Evolutionary conservation across 140 eudicot species (phyloP).

Genomic region (Bidens hawaiensis): DNA sequence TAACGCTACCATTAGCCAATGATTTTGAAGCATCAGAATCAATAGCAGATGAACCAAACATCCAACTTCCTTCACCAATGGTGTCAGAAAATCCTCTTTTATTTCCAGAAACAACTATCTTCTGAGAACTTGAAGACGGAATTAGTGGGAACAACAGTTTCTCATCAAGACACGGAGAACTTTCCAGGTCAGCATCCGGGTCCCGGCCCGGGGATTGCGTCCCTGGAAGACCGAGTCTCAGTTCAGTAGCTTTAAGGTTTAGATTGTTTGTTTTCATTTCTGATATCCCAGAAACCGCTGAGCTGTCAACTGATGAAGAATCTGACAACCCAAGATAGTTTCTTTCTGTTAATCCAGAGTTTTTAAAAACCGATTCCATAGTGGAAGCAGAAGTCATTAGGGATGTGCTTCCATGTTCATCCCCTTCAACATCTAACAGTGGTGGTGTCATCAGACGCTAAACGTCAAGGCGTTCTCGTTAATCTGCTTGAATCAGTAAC

Average conservation of each 20-base stretch:
- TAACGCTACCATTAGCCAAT: slow-evolving; percentile 27
- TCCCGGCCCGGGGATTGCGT: slow-evolving; percentile 78
- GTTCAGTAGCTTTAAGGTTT: slow-evolving; percentile 80
- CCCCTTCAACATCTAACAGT: slow-evolving; percentile 49
- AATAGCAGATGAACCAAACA: slow-evolving; percentile 44
- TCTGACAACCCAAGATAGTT: slow-evolving; percentile 84
- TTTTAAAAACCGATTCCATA: slow-evolving; percentile 45
- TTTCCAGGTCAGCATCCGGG: slow-evolving; percentile 26
- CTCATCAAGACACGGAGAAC: slow-evolving; percentile 58
- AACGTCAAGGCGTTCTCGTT: background rate
- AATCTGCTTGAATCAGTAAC: slow-evolving; percentile 18
- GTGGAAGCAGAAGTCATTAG: slow-evolving; percentile 37
- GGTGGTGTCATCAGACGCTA: slow-evolving; percentile 49
- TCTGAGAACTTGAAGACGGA: slow-evolving; percentile 47
- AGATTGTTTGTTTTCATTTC: slow-evolving; percentile 46
- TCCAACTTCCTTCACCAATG: slow-evolving; percentile 66
- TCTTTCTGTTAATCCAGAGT: slow-evolving; percentile 49
- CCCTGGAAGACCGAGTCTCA: slow-evolving; percentile 93
- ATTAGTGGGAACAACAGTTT: slow-evolving; percentile 63
- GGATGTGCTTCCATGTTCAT: slow-evolving; percentile 32
- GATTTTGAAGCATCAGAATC: slow-evolving; percentile 51
- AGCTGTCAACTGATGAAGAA: slow-evolving; percentile 79
- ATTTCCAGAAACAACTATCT: slow-evolving; percentile 64
- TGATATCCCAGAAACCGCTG: slow-evolving; percentile 34
- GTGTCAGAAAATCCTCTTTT: slow-evolving; percentile 85